Conservation (phyloP, 2,329 filamentous ascomycete genomes). For the Paecilomyces variotii region DNA sequence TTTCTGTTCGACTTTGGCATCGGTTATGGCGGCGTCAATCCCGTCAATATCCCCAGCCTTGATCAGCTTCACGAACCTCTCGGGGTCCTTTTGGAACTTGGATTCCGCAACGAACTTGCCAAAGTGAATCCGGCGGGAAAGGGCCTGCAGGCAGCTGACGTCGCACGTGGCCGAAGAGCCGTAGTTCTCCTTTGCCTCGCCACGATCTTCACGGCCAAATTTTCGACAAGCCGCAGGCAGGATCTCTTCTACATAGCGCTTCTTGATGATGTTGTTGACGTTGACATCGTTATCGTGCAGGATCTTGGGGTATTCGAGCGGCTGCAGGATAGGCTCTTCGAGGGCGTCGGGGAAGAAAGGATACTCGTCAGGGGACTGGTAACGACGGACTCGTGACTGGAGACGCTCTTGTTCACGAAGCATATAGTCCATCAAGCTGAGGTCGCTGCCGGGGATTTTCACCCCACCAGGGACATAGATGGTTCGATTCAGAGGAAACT, state of each 20-base stretch:
- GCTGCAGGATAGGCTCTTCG: constrained; percentile 73
- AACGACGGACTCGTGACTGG: constrained; percentile 88
- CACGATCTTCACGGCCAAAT: constrained; percentile 66
- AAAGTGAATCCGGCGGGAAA: constrained; percentile 89
- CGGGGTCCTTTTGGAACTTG: constrained; percentile 79
- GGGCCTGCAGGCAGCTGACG: constrained; percentile 78
- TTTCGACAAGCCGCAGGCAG: constrained; percentile 76
- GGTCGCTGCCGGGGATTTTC: constrained; percentile 60
- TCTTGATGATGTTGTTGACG: constrained; percentile 79
- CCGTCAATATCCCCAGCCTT: constrained; percentile 68
- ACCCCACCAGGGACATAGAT: constrained; percentile 82
- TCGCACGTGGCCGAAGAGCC: constrained; percentile 87
- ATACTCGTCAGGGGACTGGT: constrained; percentile 93
- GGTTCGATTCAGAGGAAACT: constrained; percentile 84
- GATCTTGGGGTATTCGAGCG: constrained; percentile 79
- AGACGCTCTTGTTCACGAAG: constrained; percentile 81
- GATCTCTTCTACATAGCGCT: constrained; percentile 73
- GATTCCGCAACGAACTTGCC: constrained; percentile 97
- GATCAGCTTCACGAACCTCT: constrained; percentile 75
- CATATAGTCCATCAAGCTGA: constrained; percentile 92
- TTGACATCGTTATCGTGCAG: constrained; percentile 84
- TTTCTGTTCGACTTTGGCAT: constrained; percentile 79
- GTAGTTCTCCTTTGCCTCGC: constrained; percentile 88
- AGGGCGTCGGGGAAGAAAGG: constrained; percentile 86
- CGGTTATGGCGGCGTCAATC: constrained; percentile 85